Percentiles rank a stretch among this genome's conserved stretches.
Evolutionary conservation across 1,139 yeast genomes (phyloP).

Genomic region (Blastobotrys elegans): DNA sequence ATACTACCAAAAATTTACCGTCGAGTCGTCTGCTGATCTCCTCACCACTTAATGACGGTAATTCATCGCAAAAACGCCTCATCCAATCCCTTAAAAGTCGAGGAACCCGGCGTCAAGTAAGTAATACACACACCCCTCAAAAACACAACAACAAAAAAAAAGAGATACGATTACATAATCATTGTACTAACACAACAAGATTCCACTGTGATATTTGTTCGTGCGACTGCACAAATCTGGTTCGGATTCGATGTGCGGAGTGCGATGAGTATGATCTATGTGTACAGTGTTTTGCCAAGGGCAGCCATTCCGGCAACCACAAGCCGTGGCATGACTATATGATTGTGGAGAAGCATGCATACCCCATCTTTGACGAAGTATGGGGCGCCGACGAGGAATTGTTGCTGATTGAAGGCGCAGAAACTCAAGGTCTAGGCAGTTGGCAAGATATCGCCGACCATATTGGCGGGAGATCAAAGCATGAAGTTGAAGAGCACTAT

Average conservation of each 20-base stretch:
- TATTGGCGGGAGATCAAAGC: constrained; percentile 86
- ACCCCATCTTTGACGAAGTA: constrained; percentile 80
- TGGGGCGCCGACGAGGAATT: constrained; percentile 99
- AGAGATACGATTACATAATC: no score
- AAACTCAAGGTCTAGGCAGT: constrained; percentile 85
- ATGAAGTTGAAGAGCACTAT: constrained; percentile 86
- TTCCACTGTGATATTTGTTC: constrained; percentile 96
- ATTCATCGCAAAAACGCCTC: constrained; percentile 35
- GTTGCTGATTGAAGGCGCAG: constrained; percentile 83
- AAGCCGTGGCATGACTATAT: constrained; percentile 92
- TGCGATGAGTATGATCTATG: constrained; percentile 93
- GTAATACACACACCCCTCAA: no score
- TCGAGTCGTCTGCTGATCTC: no score
- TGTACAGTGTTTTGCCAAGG: constrained; percentile 92
- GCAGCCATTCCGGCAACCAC: constrained; percentile 74
- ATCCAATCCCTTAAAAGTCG: constrained; percentile 28
- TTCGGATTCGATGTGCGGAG: constrained; percentile 84
- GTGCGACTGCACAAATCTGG: constrained; percentile 87
- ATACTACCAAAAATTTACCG: no score
- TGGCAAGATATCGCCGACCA: constrained; percentile 98
- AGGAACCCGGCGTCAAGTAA: constrained; percentile 39
- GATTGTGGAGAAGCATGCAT: constrained; percentile 90
- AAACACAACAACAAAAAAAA: no score
- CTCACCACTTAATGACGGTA: constrained; percentile 30
- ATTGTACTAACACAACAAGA: constrained; percentile 17